These are phyloP conservation scores for Epichloe coenophiala DNA, from an alignment of 2,329 filamentous ascomycete genomes.

Conservation along the genomic window DNA sequence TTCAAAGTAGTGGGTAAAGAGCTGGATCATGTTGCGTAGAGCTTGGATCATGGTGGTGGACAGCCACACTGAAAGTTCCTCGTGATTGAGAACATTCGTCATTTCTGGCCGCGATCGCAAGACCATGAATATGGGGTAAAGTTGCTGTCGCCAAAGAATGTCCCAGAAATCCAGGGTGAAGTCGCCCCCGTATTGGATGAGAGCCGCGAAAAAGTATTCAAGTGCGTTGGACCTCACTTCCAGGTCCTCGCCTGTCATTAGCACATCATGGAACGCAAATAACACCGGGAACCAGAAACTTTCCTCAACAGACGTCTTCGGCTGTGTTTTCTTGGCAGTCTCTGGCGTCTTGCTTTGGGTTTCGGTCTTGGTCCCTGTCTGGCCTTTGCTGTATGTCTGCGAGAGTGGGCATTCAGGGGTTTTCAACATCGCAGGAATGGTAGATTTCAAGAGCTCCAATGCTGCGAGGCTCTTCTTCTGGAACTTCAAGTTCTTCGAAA, in stretches of 20 bases:
- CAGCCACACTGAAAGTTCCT: slow-evolving; percentile 95
- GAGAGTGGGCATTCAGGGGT: slow-evolving; percentile 91
- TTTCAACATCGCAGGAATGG: slow-evolving; percentile 86
- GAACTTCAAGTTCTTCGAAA: slow-evolving; percentile 97
- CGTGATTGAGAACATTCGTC: slow-evolving; percentile 87
- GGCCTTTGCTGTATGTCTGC: slow-evolving; percentile 33
- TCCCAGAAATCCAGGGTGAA: slow-evolving; percentile 97
- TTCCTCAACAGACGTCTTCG: slow-evolving; percentile 81
- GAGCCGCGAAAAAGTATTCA: slow-evolving; percentile 91
- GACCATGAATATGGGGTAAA: slow-evolving; percentile 98
- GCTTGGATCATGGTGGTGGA: slow-evolving; percentile 99
- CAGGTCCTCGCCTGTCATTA: slow-evolving; percentile 98
- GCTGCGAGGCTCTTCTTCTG: slow-evolving; percentile 97
- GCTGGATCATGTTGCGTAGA: slow-evolving; percentile 91
- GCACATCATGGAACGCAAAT: slow-evolving; percentile 94
- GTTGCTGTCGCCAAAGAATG: slow-evolving; percentile 87
- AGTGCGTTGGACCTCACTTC: slow-evolving; percentile 85
- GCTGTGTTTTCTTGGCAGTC: slow-evolving; percentile 41
- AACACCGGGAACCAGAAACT: slow-evolving; percentile 98
- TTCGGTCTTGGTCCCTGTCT: slow-evolving; percentile 23
- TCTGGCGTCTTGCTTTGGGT: slow-evolving; percentile 30
- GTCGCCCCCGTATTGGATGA: slow-evolving; percentile 84
- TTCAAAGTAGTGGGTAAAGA: slow-evolving; percentile 98
- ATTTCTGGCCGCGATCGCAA: slow-evolving; percentile 92
- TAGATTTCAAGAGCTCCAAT: slow-evolving; percentile 86